These are phyloP conservation scores for Xylaria scruposa DNA, from an alignment of 495 filamentous ascomycete species.

Conservation along the genomic window DNA sequence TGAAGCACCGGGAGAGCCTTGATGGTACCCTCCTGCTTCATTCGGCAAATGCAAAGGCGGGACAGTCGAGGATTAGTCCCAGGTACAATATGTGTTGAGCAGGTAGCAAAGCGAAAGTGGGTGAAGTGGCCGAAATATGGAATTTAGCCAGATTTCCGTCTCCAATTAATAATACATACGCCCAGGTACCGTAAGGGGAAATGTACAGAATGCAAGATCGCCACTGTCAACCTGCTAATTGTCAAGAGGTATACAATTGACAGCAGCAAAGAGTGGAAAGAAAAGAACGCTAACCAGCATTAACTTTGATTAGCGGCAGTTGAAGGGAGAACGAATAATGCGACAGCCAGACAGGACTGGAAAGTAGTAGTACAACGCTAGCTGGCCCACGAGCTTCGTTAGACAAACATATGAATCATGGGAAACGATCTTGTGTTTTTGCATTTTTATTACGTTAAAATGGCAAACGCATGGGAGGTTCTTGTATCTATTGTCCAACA, in stretches of 20 bases:
- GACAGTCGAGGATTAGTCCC: background rate
- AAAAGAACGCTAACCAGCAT: background rate
- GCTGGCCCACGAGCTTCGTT: background rate
- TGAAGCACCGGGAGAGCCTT: slow-evolving; percentile 8
- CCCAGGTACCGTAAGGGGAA: background rate
- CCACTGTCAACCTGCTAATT: slow-evolving; percentile 8
- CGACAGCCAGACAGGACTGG: background rate
- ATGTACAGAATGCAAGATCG: slow-evolving; percentile 7
- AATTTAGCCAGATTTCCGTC: slow-evolving; percentile 26
- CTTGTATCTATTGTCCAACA: background rate
- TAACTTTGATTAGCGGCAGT: slow-evolving; percentile 5
- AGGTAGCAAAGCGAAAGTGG: background rate
- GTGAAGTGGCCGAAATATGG: slow-evolving; percentile 21
- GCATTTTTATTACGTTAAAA: background rate
- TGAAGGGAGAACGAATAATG: background rate
- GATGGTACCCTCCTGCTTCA: slow-evolving; percentile 23
- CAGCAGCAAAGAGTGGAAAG: background rate
- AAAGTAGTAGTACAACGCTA: background rate
- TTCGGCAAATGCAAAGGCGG: slow-evolving; percentile 17
- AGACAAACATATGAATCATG: slow-evolving; percentile 3
- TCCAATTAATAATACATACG: background rate
- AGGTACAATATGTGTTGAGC: background rate
- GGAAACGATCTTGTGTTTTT: background rate
- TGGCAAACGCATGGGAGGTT: background rate
- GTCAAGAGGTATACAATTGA: background rate